Base-by-base conservation (phyloP, 176 grass and related monocot genomes). In the Tuctoria greenei region DNA sequence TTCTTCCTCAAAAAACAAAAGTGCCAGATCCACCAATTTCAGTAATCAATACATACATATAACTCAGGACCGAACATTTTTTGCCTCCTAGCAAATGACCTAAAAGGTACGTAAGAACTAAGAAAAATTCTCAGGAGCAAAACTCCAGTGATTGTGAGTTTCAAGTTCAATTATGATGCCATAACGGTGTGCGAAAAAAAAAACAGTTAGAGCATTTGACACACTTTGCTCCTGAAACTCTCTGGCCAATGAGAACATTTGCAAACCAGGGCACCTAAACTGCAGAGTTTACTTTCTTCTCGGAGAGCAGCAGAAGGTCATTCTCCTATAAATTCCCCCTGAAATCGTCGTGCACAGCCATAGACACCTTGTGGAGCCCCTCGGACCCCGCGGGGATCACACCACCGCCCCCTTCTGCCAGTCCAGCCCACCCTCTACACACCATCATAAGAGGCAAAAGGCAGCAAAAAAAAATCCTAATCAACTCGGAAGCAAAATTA, bases 231-330 rank as follows among this genome's bases (percentile, higher is more conserved):
- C 50, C 18, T 75, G 62, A 73, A 58, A 79, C 46, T 28, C 0
- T 11, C 40, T 6, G 1, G 24, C 43, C n/a, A 65, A 50, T 69
- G 26, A 18, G 4, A 36, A 46, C 17, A 26, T 6, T 40, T 58
- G 16, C 41, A n/a, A 60, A 60, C 49, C 1, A 52, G 5, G 34
- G 49, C 42, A 45, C 4, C 5, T 71, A 71, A 34, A 45, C 20
- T 16, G 1, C 14, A 41, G 4, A 45, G 52, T 12, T 77, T 83
- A 98, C 95, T 88, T 98, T 88, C 31, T 84, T 78, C 59, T 79
- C 88, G 43, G 95, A 98, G 44, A 98, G 82, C 55, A 98, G 95
- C 49, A 98, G 76, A 17, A 98, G 82, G 80, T 98, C 95, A 79
- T 98, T 98, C 67, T 98, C 95, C 1, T 73, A 79, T 49, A 94